Evolutionary conservation across 441 rosid genomes (phyloP), one percentile per base, ranked within the genome.

Genomic region (Adansonia gregorii): DNA sequence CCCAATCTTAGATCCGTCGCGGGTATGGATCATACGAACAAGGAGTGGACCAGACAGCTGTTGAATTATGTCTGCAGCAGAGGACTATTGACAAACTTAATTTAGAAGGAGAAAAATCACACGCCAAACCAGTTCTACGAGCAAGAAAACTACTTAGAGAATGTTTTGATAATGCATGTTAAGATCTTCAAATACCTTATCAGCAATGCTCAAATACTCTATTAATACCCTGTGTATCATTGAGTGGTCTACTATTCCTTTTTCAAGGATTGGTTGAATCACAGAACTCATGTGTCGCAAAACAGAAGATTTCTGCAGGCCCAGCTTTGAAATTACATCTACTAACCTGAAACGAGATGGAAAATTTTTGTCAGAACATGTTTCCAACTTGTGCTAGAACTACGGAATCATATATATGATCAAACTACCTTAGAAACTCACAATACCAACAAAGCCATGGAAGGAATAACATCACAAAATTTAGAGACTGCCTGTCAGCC

Each of bases 11-110:
- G 95, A 89, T 77, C 99, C 99, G 78, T 94, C 98, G 79, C 86
- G 92, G n/a, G 98, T 93, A 85, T 96, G 99, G 84, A 93, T 86
- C 92, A 96, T 92, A 84, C 99, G 95, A 74, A 89, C 83, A 83
- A 96, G 93, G 69, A 89, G 98, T 2, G 94, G 85, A 54, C 99
- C 90, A 0, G 92, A 86, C 75, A 96, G 77, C 73, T 92, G 98
- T 81, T 94, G 90, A 81, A 96, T 80, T 76, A 89, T 78, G 81
- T 87, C 92, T 85, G 89, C 87, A 66, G 98, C 98, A 83, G 99
- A 88, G 61, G 91, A 67, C 99, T 96, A 76, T 58, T 78, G 24
- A 76, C 55, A 82, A 74, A 76, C 56, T 17, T 3, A 78, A 79
- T 54, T 87, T 79, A 82, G 77, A 75, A 75, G 74, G 68, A 4